These are phyloP conservation scores for Poa annua DNA, from an alignment of 176 grass and related monocot species.

Conservation along the genomic window DNA sequence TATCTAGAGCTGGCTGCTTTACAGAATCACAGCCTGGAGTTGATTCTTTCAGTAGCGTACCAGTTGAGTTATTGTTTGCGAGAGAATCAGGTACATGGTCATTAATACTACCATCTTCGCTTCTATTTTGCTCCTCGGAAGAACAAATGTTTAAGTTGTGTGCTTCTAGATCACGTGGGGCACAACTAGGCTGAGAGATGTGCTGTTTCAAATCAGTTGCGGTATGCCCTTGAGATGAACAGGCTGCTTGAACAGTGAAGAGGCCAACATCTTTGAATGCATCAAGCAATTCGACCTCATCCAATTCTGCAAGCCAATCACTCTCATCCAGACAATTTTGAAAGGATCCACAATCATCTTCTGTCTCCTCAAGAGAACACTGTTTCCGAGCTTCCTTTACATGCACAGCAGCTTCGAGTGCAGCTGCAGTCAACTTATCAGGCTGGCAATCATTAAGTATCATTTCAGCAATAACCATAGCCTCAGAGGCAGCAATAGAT, in stretches of 20 bases:
- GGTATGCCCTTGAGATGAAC: slow-evolving; percentile 38
- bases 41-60: slow-evolving; percentile 38
- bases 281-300: slow-evolving; percentile 64
- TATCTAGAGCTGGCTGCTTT: slow-evolving; percentile 43
- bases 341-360: slow-evolving; percentile 45
- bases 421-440: slow-evolving; percentile 48
- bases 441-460: slow-evolving; percentile 38
- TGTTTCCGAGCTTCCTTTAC: slow-evolving; percentile 77
- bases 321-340: slow-evolving; percentile 57
- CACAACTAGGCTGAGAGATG: slow-evolving; percentile 32
- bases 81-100: slow-evolving; percentile 50
- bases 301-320: slow-evolving; percentile 60
- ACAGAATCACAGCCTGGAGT: slow-evolving; percentile 41
- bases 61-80: slow-evolving; percentile 28
- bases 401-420: slow-evolving; percentile 64
- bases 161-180: slow-evolving; percentile 29
- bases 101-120: slow-evolving; percentile 43
- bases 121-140: slow-evolving; percentile 43
- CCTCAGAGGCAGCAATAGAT: slow-evolving; percentile 92
- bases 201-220: slow-evolving; percentile 30
- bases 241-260: slow-evolving; percentile 39
- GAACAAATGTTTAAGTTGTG: slow-evolving; percentile 41
- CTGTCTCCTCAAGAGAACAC: slow-evolving; percentile 44
- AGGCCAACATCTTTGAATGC: slow-evolving; percentile 82
- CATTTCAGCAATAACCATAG: slow-evolving; percentile 82